phyloP scores from a whole-genome alignment of 495 filamentous ascomycete genomes.

The Neohortaea acidophila region DNA sequence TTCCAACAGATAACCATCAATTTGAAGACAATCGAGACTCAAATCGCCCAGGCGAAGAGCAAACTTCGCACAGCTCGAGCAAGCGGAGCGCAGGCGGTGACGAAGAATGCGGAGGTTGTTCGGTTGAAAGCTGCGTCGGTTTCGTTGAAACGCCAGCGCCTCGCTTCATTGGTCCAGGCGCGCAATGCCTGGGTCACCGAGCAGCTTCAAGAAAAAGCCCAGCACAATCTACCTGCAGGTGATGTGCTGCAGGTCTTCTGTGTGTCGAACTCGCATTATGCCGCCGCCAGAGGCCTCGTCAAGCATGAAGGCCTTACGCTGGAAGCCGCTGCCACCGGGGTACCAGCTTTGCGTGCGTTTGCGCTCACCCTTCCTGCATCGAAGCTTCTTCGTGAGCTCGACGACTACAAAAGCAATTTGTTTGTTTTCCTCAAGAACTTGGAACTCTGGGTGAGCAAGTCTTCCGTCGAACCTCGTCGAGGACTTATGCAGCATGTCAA shows the following conservation, averaged over 20 bases:
- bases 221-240: conserved; percentile 1
- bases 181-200: conserved; percentile 5
- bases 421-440: conserved; percentile 9
- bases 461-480: background rate
- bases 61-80: background rate
- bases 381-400: background rate
- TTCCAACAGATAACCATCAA: background rate
- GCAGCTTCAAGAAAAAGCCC: background rate
- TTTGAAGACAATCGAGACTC: background rate
- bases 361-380: conserved; percentile 7
- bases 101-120: background rate
- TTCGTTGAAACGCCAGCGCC: background rate
- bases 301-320: background rate
- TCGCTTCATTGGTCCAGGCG: conserved; percentile 4
- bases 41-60: background rate
- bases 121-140: background rate
- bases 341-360: conserved; percentile 7
- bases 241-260: conserved; percentile 2
- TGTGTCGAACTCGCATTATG: conserved; percentile 13
- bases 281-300: background rate
- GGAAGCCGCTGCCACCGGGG: background rate
- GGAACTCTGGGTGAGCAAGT: conserved; percentile 6
- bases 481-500: conserved; percentile 1
- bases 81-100: background rate
- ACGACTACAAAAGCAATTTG: conserved; percentile 1